Percentiles rank a stretch among this genome's conserved stretches.
Conservation (phyloP, 2,329 filamentous ascomycete species). For the Onygenales sp. region DNA sequence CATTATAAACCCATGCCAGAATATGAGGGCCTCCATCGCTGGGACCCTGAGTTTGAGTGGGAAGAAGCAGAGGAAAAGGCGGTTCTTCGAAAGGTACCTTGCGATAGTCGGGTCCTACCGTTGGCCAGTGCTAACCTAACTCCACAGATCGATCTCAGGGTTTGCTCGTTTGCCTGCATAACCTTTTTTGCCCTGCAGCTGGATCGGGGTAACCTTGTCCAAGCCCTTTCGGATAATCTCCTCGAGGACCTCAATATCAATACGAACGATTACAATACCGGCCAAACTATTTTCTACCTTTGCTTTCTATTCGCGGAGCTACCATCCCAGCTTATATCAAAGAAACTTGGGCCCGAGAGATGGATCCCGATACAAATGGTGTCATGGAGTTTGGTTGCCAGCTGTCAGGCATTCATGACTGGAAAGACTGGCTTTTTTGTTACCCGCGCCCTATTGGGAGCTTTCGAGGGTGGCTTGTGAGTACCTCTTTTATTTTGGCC, state of each 20-base stretch:
- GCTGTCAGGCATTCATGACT: slow-evolving; percentile 41
- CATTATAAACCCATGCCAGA: slow-evolving; percentile 30
- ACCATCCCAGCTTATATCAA: slow-evolving; percentile 51
- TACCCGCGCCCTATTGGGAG: slow-evolving; percentile 38
- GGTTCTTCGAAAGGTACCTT: slow-evolving; percentile 27
- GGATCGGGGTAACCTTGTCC: slow-evolving; percentile 53
- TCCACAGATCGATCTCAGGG: slow-evolving; percentile 30
- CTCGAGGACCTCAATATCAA: slow-evolving; percentile 41
- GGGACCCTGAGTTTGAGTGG: slow-evolving; percentile 40
- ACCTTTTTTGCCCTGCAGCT: slow-evolving; percentile 58
- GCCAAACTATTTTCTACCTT: slow-evolving; percentile 31
- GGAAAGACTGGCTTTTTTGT: slow-evolving; percentile 35
- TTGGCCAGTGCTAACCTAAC: background rate
- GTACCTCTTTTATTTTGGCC: slow-evolving; percentile 32
- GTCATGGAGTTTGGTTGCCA: slow-evolving; percentile 46
- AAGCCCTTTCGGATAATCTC: slow-evolving; percentile 54
- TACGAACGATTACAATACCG: slow-evolving; percentile 37
- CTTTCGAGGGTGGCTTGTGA: slow-evolving; percentile 48
- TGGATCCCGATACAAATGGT: slow-evolving; percentile 53
- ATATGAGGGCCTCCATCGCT: slow-evolving; percentile 41
- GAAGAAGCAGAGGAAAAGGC: slow-evolving; percentile 33
- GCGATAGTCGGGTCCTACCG: background rate
- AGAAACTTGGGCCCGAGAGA: slow-evolving; percentile 49
- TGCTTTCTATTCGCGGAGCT: slow-evolving; percentile 42
- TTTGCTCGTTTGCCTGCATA: slow-evolving; percentile 40